Evolutionary conservation across 768 basidiomycete species (phyloP), one percentile per base, ranked within the genome.

Genomic region (Wakefieldia striispora): DNA sequence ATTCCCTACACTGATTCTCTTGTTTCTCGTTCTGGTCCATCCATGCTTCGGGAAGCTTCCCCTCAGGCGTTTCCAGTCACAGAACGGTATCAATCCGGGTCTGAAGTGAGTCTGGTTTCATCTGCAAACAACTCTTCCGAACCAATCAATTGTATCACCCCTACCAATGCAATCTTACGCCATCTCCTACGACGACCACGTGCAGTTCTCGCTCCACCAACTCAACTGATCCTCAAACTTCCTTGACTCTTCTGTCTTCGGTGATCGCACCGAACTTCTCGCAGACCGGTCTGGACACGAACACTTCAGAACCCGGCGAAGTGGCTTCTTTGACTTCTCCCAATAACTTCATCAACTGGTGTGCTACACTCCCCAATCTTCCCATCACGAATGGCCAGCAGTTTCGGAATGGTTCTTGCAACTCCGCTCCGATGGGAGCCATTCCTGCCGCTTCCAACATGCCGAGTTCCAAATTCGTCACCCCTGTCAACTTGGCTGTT

Each of bases 271-370:
- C 60, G 4, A 78, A 79, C n/a, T 83, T 86, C 50, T 74, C 69
- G 13, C 68, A 80, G 40, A 62, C 81, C 52, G 87, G 86, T n/a
- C 66, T 72, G 51, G 54, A 59, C 14, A 45, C 35, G n/a, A 59
- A 50, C 23, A 55, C 62, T 17, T 53, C 70, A 1, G 55, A 57
- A 1, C 51, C 73, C 45, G 82, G 80, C 26, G 75, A 83, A 65
- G 74, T 75, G 20, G 70, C 80, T 14, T 84, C 82, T 6, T 66
- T 81, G 6, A 83, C 78, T 0, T 83, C 83, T 16, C 66, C 65
- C 40, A 84, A 88, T 71, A 88, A 88, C 73, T 89, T 84, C 64
- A 85, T 86, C 69, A 84, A 85, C 70, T 83, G 72, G 64, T 86
- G 85, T 57, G 65, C 71, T 8, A 78, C 75, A 14, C 33, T 33